Percentiles rank a stretch among this genome's conserved stretches.
These are phyloP conservation scores for Populus euphratica DNA, from an alignment of 345 rosid species.

Conservation along the genomic window DNA sequence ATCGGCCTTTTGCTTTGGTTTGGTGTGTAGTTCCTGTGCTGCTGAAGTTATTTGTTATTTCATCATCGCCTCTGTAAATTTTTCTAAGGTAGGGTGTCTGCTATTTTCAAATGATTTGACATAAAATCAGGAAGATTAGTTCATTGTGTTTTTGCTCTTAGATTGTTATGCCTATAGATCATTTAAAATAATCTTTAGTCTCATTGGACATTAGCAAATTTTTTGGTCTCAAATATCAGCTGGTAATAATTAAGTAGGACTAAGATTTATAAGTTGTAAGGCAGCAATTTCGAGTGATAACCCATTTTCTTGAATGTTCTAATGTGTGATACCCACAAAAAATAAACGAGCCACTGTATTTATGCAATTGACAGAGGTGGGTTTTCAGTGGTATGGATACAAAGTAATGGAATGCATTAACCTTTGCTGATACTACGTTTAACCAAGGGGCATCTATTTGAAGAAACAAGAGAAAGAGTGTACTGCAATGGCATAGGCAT, in stretches of 20 bases:
- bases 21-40: not conserved
- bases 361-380: not conserved
- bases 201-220: not conserved
- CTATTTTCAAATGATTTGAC: not conserved
- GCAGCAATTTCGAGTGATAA: not conserved
- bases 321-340: not conserved
- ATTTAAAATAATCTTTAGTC: not conserved
- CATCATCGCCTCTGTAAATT: not conserved
- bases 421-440: not conserved
- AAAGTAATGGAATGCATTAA: not conserved
- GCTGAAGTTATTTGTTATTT: not conserved
- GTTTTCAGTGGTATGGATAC: not conserved
- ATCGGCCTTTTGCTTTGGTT: not conserved
- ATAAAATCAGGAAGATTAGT: not conserved
- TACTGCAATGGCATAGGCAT: not conserved
- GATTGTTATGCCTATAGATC: not conserved
- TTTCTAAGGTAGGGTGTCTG: not conserved
- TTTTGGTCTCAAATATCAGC: not conserved
- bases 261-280: not conserved
- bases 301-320: not conserved
- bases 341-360: not conserved
- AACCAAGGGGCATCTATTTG: not conserved
- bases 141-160: not conserved
- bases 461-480: not conserved
- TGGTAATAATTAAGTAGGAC: not conserved